Conservation (phyloP, 2,329 filamentous ascomycete genomes). For the Dothiorella sarmentorum region DNA sequence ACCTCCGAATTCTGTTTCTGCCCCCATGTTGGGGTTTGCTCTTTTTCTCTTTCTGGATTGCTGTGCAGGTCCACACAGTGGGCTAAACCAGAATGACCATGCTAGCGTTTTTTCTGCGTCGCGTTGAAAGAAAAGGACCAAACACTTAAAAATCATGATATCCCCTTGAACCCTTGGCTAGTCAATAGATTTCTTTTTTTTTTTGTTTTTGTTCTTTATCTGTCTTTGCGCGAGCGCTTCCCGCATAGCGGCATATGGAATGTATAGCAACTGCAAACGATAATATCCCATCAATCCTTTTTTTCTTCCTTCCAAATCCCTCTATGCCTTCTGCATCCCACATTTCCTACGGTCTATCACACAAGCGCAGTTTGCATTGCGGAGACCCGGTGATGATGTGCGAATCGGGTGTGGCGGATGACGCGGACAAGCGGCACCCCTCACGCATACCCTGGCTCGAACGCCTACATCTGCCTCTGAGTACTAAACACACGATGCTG, state of each 20-base stretch:
- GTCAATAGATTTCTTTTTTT: background rate
- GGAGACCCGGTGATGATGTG: too few relatives aligned
- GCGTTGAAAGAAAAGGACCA: background rate
- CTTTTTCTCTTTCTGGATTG: background rate
- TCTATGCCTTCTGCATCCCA: background rate
- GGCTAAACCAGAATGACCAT: background rate
- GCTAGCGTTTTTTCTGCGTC: background rate
- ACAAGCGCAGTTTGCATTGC: too few relatives aligned
- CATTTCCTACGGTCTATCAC: too few relatives aligned
- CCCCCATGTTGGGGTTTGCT: background rate
- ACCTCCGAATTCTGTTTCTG: background rate
- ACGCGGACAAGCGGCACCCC: too few relatives aligned
- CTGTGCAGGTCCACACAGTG: background rate
- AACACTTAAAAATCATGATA: background rate
- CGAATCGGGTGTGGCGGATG: too few relatives aligned
- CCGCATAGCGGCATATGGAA: background rate
- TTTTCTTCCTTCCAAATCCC: background rate
- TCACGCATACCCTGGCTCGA: too few relatives aligned
- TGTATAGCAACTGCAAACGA: conserved; percentile 7
- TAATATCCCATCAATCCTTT: background rate
- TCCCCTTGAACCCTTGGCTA: background rate
- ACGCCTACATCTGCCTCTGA: too few relatives aligned
- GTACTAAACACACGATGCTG: too few relatives aligned
- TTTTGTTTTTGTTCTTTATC: background rate
- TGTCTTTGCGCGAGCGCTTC: background rate